Conservation (phyloP, 2,329 filamentous ascomycete genomes). For the Hirsutella rhossiliensis region DNA sequence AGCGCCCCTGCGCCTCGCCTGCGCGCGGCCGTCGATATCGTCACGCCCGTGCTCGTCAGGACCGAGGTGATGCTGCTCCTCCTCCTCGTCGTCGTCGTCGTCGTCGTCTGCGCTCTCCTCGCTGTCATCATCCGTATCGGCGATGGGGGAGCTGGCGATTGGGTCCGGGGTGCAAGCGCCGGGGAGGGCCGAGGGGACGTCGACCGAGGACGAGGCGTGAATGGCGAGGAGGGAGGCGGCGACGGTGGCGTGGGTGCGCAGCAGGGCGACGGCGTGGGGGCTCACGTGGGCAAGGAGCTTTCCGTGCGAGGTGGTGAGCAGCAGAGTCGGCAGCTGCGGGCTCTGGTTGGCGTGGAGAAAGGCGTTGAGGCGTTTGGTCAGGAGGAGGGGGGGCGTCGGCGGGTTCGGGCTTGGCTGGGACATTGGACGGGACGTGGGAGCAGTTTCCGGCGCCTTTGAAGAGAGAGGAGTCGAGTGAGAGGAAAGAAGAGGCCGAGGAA, state of each 20-base stretch:
- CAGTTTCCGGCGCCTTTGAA: background rate
- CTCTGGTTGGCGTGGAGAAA: conserved; percentile 49
- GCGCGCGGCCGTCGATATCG: conserved; percentile 2
- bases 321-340: conserved; percentile 43
- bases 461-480: background rate
- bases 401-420: conserved; percentile 14
- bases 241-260: conserved; percentile 52
- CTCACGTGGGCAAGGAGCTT: conserved; percentile 53
- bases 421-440: background rate
- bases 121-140: conserved; percentile 12
- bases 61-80: conserved; percentile 10
- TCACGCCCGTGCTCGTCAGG: background rate
- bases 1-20: conserved; percentile 2
- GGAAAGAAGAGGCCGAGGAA: background rate
- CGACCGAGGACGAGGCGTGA: conserved; percentile 33
- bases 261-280: conserved; percentile 38
- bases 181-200: conserved; percentile 29
- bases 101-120: conserved; percentile 8
- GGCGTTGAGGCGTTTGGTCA: conserved; percentile 51
- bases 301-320: conserved; percentile 47
- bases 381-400: conserved; percentile 44
- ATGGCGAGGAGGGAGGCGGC: conserved; percentile 50
- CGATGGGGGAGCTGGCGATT: conserved; percentile 4
- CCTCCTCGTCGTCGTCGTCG: conserved; percentile 7
- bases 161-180: conserved; percentile 17